Evolutionary conservation across 2,329 filamentous ascomycete species (phyloP).

Genomic region (Verruconis gallopava): DNA sequence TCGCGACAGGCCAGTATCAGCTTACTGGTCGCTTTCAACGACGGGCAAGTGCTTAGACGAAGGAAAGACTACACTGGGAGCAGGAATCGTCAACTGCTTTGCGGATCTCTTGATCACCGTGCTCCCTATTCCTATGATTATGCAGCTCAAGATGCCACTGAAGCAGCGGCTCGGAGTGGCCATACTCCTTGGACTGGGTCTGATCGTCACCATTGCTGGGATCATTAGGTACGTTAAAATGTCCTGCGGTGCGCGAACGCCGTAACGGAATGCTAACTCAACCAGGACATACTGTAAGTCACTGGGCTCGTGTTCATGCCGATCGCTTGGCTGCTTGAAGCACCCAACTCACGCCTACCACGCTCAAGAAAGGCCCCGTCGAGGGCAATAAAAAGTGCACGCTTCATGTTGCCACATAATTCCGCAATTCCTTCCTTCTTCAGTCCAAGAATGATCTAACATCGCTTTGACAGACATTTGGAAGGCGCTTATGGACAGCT

Average conservation of each 20-base stretch:
- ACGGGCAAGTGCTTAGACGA: slow-evolving; percentile 28
- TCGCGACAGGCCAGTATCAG: slow-evolving; percentile 22
- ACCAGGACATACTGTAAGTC: too few relatives aligned
- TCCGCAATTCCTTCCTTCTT: too few relatives aligned
- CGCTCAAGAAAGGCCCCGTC: too few relatives aligned
- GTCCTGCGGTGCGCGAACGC: background rate
- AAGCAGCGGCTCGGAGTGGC: slow-evolving; percentile 27
- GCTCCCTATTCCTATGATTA: slow-evolving; percentile 31
- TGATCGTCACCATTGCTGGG: slow-evolving; percentile 30
- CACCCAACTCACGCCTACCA: too few relatives aligned
- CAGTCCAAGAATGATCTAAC: too few relatives aligned
- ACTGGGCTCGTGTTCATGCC: too few relatives aligned
- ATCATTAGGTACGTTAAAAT: slow-evolving; percentile 15
- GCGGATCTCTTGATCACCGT: slow-evolving; percentile 30
- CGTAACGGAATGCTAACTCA: too few relatives aligned
- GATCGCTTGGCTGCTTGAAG: too few relatives aligned
- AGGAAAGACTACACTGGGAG: slow-evolving; percentile 24
- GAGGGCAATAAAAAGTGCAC: too few relatives aligned
- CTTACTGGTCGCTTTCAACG: slow-evolving; percentile 29
- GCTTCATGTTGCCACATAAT: too few relatives aligned
- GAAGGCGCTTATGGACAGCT: slow-evolving; percentile 26
- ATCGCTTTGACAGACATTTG: too few relatives aligned
- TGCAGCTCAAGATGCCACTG: slow-evolving; percentile 29
- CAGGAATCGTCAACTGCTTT: slow-evolving; percentile 31
- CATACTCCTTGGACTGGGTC: slow-evolving; percentile 27